Percentiles rank a stretch among this genome's conserved stretches.
phyloP scores from a whole-genome alignment of 2,329 filamentous ascomycete species.

The Penicillium sp. region DNA sequence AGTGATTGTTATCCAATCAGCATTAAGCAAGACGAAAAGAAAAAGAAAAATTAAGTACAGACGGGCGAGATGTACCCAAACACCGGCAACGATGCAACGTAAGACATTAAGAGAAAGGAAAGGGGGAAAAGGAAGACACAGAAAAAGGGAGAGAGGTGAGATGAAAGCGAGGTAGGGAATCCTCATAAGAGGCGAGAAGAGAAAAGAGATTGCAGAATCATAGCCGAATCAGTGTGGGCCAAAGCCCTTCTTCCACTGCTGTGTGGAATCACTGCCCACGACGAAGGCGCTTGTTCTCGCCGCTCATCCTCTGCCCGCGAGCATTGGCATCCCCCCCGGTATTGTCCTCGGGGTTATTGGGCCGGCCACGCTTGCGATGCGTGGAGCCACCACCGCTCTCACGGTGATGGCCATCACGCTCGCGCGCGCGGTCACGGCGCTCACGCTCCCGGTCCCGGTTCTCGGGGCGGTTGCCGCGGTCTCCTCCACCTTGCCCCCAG shows the following conservation, averaged over 20 bases:
- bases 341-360: conserved; percentile 45
- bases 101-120: conserved; percentile 24
- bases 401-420: conserved; percentile 39
- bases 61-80: conserved; percentile 29
- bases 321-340: conserved; percentile 32
- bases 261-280: conserved; percentile 41
- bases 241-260: too few species aligned
- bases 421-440: conserved; percentile 32
- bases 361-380: conserved; percentile 47
- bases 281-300: conserved; percentile 50
- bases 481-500: conserved; percentile 44
- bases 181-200: conserved; percentile 13
- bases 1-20: background rate
- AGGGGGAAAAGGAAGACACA: conserved; percentile 26
- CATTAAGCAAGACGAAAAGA: conserved; percentile 3
- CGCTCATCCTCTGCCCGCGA: conserved; percentile 47
- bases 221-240: background rate
- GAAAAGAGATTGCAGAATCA: background rate
- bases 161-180: conserved; percentile 11
- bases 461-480: conserved; percentile 39
- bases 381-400: conserved; percentile 36
- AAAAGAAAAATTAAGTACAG: background rate
- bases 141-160: conserved; percentile 20
- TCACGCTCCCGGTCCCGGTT: conserved; percentile 40
- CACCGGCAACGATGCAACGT: conserved; percentile 34